Evolutionary conservation across 495 filamentous ascomycete genomes (phyloP).

Genomic region (Hyaloscypha variabilis): DNA sequence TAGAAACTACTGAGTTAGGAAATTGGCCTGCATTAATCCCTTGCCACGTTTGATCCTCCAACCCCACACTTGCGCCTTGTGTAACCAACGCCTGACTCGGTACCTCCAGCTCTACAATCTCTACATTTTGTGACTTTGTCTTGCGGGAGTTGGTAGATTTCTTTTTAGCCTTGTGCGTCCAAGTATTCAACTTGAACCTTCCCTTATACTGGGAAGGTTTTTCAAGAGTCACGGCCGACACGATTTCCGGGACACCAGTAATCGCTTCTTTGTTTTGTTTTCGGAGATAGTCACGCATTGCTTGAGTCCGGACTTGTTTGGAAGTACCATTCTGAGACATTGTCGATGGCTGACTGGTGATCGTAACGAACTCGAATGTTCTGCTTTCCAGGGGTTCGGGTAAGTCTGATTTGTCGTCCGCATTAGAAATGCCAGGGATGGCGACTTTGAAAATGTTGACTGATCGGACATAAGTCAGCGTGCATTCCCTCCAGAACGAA

Average conservation of each 20-base stretch:
- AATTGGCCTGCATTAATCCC: neutral
- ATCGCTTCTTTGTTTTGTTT: conserved; percentile 8
- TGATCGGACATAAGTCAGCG: neutral
- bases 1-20: neutral
- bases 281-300: conserved; percentile 20
- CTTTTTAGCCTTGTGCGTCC: conserved; percentile 12
- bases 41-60: neutral
- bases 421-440: neutral
- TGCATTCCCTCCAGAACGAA: neutral
- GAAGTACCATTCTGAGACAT: neutral
- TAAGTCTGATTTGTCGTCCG: neutral
- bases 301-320: conserved; percentile 19
- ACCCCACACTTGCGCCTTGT: neutral
- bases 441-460: neutral
- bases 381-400: neutral
- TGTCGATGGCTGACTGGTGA: conserved; percentile 1
- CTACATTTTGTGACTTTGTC: neutral
- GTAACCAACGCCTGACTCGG: neutral
- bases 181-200: conserved; percentile 16
- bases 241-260: neutral
- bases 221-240: neutral
- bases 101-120: neutral
- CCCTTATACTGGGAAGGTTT: conserved; percentile 11
- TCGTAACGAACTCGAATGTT: conserved; percentile 19
- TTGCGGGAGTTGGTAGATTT: neutral